A percentile compares a stretch with the other conserved stretches of the same genome.
phyloP scores from a whole-genome alignment of 1,284 basidiomycete genomes.

The Ceratobasidium sp. region DNA sequence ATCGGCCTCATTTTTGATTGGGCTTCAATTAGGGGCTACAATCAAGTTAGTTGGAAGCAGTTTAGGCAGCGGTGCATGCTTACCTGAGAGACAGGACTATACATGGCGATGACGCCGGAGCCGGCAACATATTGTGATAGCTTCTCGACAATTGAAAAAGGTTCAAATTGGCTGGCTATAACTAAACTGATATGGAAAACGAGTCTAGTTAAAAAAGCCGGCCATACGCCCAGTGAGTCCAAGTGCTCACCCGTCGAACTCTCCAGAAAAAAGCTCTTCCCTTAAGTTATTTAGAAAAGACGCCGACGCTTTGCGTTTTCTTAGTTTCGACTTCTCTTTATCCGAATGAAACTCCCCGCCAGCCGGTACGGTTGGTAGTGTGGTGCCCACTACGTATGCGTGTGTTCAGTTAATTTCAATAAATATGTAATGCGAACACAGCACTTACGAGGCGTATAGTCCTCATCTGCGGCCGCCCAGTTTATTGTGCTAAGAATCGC shows the following conservation, averaged over 20 bases:
- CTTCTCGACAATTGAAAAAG: constrained; percentile 82
- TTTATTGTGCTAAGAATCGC: constrained; percentile 66
- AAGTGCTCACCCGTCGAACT: constrained; percentile 82
- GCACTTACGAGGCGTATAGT: constrained; percentile 74
- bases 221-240: neutral
- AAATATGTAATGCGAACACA: constrained; percentile 26
- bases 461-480: constrained; percentile 91
- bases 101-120: constrained; percentile 87
- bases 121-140: constrained; percentile 85
- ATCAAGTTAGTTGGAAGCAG: constrained; percentile 29
- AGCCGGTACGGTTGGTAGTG: constrained; percentile 68
- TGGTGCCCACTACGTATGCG: constrained; percentile 58
- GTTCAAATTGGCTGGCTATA: constrained; percentile 88
- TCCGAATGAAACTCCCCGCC: constrained; percentile 68
- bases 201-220: constrained; percentile 13
- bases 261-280: constrained; percentile 87
- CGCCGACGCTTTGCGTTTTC: constrained; percentile 76
- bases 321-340: constrained; percentile 75
- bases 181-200: constrained; percentile 70
- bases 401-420: constrained; percentile 11
- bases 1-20: constrained; percentile 78
- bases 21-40: constrained; percentile 79
- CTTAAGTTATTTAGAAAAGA: constrained; percentile 74
- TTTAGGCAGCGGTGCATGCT: constrained; percentile 42
- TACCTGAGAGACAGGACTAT: constrained; percentile 86